Conservation (phyloP, 2,329 filamentous ascomycete species). For the Aspergillus neoniger region DNA sequence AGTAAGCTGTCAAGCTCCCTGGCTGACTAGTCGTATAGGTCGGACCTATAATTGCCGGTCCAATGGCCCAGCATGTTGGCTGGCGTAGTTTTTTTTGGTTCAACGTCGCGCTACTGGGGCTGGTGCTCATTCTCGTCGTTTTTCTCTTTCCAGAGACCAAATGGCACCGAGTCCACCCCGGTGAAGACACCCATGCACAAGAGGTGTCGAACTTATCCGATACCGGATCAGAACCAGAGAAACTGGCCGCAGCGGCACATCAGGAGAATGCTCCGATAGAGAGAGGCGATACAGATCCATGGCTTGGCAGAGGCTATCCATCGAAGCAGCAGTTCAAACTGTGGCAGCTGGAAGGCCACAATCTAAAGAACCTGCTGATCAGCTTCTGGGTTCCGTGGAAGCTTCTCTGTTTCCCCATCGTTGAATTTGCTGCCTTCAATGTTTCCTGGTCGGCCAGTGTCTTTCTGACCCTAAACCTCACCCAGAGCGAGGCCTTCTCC, state of each 20-base stretch:
- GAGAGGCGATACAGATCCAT: slow-evolving; percentile 49
- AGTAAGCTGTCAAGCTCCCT: no score
- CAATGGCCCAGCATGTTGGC: slow-evolving; percentile 61
- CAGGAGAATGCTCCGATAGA: slow-evolving; percentile 23
- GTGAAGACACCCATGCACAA: slow-evolving; percentile 19
- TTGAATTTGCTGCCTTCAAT: slow-evolving; percentile 63
- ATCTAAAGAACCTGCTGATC: slow-evolving; percentile 47
- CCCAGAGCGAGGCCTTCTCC: slow-evolving; percentile 56
- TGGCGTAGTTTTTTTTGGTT: slow-evolving; percentile 69
- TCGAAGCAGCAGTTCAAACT: slow-evolving; percentile 58
- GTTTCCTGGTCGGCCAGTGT: slow-evolving; percentile 62
- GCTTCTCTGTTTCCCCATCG: slow-evolving; percentile 63
- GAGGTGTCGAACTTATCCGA: background rate
- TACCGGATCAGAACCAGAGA: slow-evolving; percentile 19
- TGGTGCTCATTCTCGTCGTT: slow-evolving; percentile 54
- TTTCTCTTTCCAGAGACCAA: slow-evolving; percentile 67
- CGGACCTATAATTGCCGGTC: slow-evolving; percentile 60
- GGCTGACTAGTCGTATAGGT: slow-evolving; percentile 35
- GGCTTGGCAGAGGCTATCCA: slow-evolving; percentile 58
- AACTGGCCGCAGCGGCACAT: slow-evolving; percentile 13
- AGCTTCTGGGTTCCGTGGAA: slow-evolving; percentile 66
- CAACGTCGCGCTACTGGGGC: slow-evolving; percentile 57
- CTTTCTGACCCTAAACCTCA: slow-evolving; percentile 64
- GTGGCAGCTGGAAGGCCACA: slow-evolving; percentile 52
- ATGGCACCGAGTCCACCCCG: slow-evolving; percentile 52